Evolutionary conservation across 148 eudicot genomes (phyloP).

Genomic region (Rheum nobile): DNA sequence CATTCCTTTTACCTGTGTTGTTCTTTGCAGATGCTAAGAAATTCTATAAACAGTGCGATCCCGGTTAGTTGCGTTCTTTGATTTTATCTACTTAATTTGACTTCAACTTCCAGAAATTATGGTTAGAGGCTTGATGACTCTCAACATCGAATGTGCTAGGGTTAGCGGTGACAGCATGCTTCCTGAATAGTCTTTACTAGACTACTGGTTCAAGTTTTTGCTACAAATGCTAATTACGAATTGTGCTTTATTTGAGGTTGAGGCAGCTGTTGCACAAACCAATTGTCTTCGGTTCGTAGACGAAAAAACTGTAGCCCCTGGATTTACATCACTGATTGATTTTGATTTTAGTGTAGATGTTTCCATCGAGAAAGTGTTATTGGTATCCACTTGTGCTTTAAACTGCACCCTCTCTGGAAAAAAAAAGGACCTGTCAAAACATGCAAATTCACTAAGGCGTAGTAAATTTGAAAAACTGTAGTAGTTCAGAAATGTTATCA

Average conservation of each 20-base stretch:
- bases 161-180: background rate
- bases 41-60: slow-evolving; percentile 43
- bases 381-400: too few relatives aligned
- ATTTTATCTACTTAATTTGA: background rate
- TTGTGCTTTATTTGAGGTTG: background rate
- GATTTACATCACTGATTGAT: too few relatives aligned
- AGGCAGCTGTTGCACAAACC: background rate
- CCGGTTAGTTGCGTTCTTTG: slow-evolving; percentile 20
- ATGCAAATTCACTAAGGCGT: too few relatives aligned
- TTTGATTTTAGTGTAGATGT: background rate
- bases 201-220: background rate
- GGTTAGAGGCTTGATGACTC: too few relatives aligned
- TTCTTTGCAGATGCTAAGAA: slow-evolving; percentile 28
- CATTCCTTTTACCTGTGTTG: background rate
- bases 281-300: background rate
- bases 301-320: background rate
- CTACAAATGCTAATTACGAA: background rate
- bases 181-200: background rate
- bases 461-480: too few relatives aligned
- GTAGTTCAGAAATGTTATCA: background rate
- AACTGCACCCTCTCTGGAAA: too few relatives aligned
- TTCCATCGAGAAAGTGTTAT: background rate
- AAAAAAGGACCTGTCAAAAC: too few relatives aligned
- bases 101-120: background rate
- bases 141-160: background rate